Conservation (phyloP, 495 filamentous ascomycete species). For the Sabuloglossum arenarium region DNA sequence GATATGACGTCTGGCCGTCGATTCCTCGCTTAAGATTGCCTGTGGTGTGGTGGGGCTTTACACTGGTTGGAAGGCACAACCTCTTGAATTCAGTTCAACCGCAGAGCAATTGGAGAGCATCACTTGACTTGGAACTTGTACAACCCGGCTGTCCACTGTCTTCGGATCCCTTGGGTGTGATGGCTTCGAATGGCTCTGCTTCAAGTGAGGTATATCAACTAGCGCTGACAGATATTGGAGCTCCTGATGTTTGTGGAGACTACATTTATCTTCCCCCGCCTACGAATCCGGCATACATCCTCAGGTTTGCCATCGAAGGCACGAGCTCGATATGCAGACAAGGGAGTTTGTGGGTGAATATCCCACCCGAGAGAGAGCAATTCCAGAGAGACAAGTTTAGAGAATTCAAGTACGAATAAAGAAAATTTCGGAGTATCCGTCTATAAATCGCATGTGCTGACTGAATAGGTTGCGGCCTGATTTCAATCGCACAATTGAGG, state of each 20-base stretch:
- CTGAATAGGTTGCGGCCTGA: conserved; percentile 58
- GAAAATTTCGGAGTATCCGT: neutral
- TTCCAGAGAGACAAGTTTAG: conserved; percentile 62
- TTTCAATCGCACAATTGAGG: conserved; percentile 79
- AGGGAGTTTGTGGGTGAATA: conserved; percentile 90
- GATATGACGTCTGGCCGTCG: no score
- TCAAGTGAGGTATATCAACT: conserved; percentile 50
- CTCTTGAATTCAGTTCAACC: no score
- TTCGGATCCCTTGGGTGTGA: neutral
- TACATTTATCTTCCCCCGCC: conserved; percentile 84
- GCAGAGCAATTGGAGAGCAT: neutral
- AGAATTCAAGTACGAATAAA: conserved; percentile 55
- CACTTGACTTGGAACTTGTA: no score
- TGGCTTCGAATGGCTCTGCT: neutral
- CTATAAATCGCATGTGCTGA: neutral
- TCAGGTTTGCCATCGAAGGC: conserved; percentile 88
- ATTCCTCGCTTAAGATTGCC: no score
- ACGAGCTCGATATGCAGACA: conserved; percentile 87
- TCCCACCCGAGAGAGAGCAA: conserved; percentile 49
- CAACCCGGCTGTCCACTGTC: no score
- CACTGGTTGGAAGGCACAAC: no score
- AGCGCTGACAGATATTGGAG: conserved; percentile 75
- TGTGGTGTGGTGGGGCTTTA: no score
- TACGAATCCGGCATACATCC: conserved; percentile 41
- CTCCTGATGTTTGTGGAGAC: conserved; percentile 69